Conservation (phyloP, 306 rosid genomes). For the Canavalia ensiformis region DNA sequence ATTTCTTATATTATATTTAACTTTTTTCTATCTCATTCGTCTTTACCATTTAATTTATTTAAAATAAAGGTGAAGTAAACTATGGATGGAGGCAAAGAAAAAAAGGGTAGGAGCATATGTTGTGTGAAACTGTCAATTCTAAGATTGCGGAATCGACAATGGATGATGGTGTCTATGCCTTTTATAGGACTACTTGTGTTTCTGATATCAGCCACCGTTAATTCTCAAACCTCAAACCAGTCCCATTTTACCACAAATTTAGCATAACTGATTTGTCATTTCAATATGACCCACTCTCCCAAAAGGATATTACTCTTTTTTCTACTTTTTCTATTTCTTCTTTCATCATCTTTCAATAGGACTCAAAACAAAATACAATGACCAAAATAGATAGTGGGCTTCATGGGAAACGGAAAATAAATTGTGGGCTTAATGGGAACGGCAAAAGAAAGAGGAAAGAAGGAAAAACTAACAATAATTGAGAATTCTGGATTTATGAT, state of each 20-base stretch:
- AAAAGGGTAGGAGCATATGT: constrained; percentile 19
- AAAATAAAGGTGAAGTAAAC: background rate
- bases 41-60: no score
- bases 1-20: no score
- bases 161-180: constrained; percentile 31
- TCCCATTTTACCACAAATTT: constrained; percentile 27
- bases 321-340: constrained; percentile 8
- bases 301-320: background rate
- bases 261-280: constrained; percentile 6
- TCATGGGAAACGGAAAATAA: background rate
- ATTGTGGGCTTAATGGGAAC: background rate
- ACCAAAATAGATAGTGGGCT: background rate
- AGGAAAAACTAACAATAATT: background rate
- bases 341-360: background rate
- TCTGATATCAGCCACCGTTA: background rate
- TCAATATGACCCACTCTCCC: constrained; percentile 37
- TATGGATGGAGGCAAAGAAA: constrained; percentile 12
- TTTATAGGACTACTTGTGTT: constrained; percentile 9
- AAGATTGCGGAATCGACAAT: constrained; percentile 24
- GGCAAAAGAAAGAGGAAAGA: no score
- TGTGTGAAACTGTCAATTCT: constrained; percentile 40
- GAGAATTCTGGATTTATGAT: background rate
- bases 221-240: background rate
- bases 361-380: background rate
- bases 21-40: no score